Evolutionary conservation across 2,329 filamentous ascomycete genomes (phyloP).

Genomic region (Raffaelea arxii): DNA sequence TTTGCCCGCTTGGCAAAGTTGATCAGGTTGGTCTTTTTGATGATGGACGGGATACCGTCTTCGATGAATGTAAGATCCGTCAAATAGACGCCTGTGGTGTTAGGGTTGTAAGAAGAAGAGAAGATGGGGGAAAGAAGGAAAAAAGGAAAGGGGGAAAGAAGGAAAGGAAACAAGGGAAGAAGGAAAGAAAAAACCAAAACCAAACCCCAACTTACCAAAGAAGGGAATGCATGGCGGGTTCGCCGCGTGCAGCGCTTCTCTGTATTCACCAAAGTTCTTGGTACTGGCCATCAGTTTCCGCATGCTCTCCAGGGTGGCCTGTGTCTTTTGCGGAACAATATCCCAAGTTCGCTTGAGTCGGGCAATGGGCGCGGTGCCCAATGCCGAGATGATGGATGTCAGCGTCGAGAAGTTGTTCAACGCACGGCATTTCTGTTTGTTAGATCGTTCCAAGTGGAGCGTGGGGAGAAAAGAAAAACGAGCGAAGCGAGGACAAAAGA

Average conservation of each 20-base stretch:
- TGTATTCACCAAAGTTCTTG: conserved; percentile 96
- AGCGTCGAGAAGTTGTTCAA: conserved; percentile 97
- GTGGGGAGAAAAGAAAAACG: not conserved
- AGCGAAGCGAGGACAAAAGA: too few relatives aligned
- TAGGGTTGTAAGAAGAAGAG: too few relatives aligned
- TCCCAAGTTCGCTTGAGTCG: conserved; percentile 91
- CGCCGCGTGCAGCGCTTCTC: conserved; percentile 82
- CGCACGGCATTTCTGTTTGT: conserved; percentile 71
- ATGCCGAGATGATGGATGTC: conserved; percentile 92
- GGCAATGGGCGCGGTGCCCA: conserved; percentile 90
- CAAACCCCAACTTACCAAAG: conserved; percentile 80
- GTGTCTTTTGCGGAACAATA: conserved; percentile 79
- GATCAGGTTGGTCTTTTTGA: conserved; percentile 93
- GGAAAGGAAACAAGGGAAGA: too few relatives aligned
- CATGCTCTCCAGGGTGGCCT: conserved; percentile 77
- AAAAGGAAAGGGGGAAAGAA: too few relatives aligned
- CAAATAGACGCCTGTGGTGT: conserved; percentile 93
- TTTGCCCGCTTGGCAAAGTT: conserved; percentile 98
- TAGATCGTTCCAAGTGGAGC: not conserved
- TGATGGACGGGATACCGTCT: conserved; percentile 87
- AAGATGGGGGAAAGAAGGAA: too few relatives aligned
- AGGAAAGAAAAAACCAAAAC: too few relatives aligned
- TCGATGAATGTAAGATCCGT: conserved; percentile 98
- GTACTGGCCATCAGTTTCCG: conserved; percentile 91
- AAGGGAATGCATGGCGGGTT: conserved; percentile 98